phyloP scores from a whole-genome alignment of 2,329 filamentous ascomycete genomes.

The Fusarium sp. region DNA sequence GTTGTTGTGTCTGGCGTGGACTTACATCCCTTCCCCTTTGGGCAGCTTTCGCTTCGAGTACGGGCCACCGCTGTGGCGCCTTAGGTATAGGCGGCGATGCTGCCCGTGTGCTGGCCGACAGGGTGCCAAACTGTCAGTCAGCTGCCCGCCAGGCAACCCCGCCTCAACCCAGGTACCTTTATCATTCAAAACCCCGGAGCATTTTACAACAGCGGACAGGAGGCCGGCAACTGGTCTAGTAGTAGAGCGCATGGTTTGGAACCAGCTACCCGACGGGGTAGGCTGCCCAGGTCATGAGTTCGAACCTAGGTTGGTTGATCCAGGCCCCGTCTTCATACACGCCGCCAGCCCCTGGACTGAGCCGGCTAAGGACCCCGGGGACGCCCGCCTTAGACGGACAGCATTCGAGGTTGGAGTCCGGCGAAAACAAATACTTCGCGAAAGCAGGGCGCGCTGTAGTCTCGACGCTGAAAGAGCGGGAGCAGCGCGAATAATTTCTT shows the following conservation, averaged over 20 bases:
- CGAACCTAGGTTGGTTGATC: background rate
- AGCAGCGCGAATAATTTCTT: constrained; percentile 24
- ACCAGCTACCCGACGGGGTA: constrained; percentile 5
- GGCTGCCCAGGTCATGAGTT: constrained; percentile 13
- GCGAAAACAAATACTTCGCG: constrained; percentile 47
- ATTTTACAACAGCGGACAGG: constrained; percentile 19
- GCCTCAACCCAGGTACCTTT: constrained; percentile 9
- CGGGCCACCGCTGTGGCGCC: background rate
- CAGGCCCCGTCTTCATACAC: constrained; percentile 36
- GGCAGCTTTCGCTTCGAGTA: background rate
- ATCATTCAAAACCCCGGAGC: constrained; percentile 4
- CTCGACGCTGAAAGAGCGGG: constrained; percentile 34
- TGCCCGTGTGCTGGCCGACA: background rate
- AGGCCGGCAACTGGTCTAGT: constrained; percentile 7
- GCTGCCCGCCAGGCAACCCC: constrained; percentile 11
- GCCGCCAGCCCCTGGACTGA: constrained; percentile 37
- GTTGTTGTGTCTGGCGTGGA: background rate
- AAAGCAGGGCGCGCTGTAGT: constrained; percentile 48
- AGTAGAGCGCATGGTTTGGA: constrained; percentile 6
- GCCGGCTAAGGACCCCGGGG: constrained; percentile 2
- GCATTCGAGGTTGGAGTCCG: constrained; percentile 35
- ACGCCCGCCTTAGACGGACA: constrained; percentile 9
- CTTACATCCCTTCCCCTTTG: background rate
- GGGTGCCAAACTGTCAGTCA: constrained; percentile 2
- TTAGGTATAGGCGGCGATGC: constrained; percentile 3